Base-by-base conservation (phyloP, 2,329 filamentous ascomycete species). In the Neofusicoccum parvum region DNA sequence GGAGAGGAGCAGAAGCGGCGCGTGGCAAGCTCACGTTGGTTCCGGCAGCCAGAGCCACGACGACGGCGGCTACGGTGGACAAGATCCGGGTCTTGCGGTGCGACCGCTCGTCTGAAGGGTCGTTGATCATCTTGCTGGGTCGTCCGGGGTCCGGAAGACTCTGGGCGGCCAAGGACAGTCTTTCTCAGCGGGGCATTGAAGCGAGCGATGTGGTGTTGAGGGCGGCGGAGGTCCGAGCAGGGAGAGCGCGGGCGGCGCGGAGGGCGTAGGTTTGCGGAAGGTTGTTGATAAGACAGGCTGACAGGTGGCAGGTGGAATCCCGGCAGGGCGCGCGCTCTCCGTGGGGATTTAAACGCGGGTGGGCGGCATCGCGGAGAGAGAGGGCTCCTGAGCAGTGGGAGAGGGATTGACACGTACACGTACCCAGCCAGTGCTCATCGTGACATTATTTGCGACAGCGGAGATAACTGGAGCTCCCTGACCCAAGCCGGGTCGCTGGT, bases 21-120 rank as follows among this genome's bases (percentile, higher is more conserved):
- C 9, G 45, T 17, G 39, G 39, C 6, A 45, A 12, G 54, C 88
- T 73, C 80, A 96, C 93, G 78, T 97, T 97, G 68, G 94, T 96
- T 67, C 95, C 95, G 77, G 94, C 97, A 67, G 94, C 92, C 66
- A 98, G 83, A 15, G 94, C 88, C 68, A 97, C 92, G 69, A 88
- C 77, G 15, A 93, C 97, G 34, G 92, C 93, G 58, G 94, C 93
- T 66, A 94, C 82, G 72, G 94, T 94, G 69, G 94, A 94, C 65
- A 95, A 80, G 63, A 96, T 83, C 71, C 94, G 90, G 68, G 88
- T 88, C 73, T 83, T 86, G 69, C 85, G 82, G 70, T 87, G 80
- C 56, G 82, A 78, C 39, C 78, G 79, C 69, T 86, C 82, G 60
- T 81, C 73, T 78, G 51, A 14, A 15, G 51, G 43, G 32, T 64